Percentiles rank a stretch among this genome's conserved stretches.
Evolutionary conservation across 192 early-diverging fungal genomes (phyloP).

Genomic region (Rhizoclosmatium sp.): DNA sequence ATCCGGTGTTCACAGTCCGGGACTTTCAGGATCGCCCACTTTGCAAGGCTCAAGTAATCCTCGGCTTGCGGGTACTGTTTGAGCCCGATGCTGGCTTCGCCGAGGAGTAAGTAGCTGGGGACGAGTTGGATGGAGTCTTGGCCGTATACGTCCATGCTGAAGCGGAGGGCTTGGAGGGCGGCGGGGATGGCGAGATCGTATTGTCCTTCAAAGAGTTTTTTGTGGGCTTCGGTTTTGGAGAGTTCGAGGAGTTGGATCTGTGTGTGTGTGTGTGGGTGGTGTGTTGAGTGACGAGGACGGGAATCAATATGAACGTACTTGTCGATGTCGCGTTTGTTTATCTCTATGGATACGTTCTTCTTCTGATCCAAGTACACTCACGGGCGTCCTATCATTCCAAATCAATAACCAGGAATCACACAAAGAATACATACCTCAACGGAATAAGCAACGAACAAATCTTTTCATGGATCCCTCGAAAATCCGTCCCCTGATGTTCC

Average conservation of each 20-base stretch:
- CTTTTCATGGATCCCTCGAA: slow-evolving; percentile 59
- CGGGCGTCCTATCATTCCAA: slow-evolving; percentile 50
- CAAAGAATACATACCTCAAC: slow-evolving; percentile 41
- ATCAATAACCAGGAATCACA: background rate
- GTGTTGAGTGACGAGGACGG: background rate
- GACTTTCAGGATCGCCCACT: slow-evolving; percentile 65
- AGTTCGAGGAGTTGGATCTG: slow-evolving; percentile 56
- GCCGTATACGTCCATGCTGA: slow-evolving; percentile 61
- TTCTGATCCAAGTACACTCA: slow-evolving; percentile 62
- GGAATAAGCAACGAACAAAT: slow-evolving; percentile 59
- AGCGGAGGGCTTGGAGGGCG: slow-evolving; percentile 64
- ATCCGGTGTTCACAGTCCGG: slow-evolving; percentile 47
- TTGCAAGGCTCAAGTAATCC: slow-evolving; percentile 66
- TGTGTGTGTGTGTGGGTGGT: background rate
- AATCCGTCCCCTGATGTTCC: slow-evolving; percentile 62
- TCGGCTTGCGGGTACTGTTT: slow-evolving; percentile 64
- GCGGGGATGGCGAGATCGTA: slow-evolving; percentile 68
- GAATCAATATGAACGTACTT: slow-evolving; percentile 21
- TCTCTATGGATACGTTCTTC: slow-evolving; percentile 60
- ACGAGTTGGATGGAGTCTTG: slow-evolving; percentile 62
- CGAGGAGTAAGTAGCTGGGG: slow-evolving; percentile 64
- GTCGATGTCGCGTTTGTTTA: slow-evolving; percentile 47
- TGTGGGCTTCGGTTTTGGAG: slow-evolving; percentile 63
- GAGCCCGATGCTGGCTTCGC: slow-evolving; percentile 66
- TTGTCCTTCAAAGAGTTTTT: slow-evolving; percentile 65